phyloP scores from a whole-genome alignment of 805 yeast species.

The Nakazawaea populi region DNA sequence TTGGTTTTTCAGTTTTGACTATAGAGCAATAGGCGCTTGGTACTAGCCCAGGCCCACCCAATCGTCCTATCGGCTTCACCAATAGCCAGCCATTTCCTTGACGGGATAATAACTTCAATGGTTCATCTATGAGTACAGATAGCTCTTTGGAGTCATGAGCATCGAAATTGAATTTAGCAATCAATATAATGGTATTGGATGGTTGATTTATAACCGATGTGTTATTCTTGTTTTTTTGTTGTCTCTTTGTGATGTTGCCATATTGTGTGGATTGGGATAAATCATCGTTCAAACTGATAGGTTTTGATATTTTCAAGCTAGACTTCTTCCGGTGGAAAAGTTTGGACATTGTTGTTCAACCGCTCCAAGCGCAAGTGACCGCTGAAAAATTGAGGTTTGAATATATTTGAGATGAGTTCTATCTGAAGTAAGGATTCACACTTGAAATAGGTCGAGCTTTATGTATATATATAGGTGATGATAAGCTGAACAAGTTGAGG shows the following conservation, averaged over 20 bases:
- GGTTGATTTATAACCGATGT: background rate
- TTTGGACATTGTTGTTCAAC: background rate
- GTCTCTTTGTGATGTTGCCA: background rate
- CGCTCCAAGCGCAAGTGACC: background rate
- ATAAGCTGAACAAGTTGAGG: too few relatives aligned
- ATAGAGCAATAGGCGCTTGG: slow-evolving; percentile 35
- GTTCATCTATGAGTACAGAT: slow-evolving; percentile 42
- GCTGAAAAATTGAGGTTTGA: too few relatives aligned
- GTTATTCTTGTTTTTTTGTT: background rate
- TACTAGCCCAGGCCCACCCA: slow-evolving; percentile 41
- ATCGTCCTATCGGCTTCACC: slow-evolving; percentile 46
- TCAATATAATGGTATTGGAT: slow-evolving; percentile 25
- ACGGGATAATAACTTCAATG: slow-evolving; percentile 41
- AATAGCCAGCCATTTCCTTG: slow-evolving; percentile 50
- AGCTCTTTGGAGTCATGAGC: slow-evolving; percentile 41
- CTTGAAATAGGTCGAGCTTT: too few relatives aligned
- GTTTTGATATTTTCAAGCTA: slow-evolving; percentile 5
- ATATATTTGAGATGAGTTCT: too few relatives aligned
- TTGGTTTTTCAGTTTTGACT: background rate
- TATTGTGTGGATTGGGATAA: background rate
- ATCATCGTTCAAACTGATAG: slow-evolving; percentile 2
- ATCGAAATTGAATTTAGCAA: slow-evolving; percentile 38
- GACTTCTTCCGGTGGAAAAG: slow-evolving; percentile 6
- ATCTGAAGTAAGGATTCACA: too few relatives aligned
- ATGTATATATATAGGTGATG: too few relatives aligned